Conservation (phyloP, 164 flowering plant genomes). For the Magnolia officinalis region DNA sequence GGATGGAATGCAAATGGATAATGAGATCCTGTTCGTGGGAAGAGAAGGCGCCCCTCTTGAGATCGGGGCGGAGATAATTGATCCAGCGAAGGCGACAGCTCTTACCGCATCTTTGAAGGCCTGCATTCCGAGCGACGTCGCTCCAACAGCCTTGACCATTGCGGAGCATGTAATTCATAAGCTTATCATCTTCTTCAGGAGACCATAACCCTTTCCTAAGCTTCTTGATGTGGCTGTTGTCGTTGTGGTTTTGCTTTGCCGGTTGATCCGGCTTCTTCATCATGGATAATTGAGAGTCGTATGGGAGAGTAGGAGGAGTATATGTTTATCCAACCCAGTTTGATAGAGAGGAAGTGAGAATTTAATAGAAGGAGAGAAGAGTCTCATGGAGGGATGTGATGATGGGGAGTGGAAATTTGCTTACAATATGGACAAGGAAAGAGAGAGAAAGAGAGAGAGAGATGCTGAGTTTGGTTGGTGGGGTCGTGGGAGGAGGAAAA, state of each 20-base stretch:
- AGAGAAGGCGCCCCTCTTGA: slow-evolving; percentile 67
- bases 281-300: neutral
- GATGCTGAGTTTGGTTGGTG: slow-evolving; percentile 38
- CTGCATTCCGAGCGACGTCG: slow-evolving; percentile 70
- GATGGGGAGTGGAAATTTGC: slow-evolving; percentile 5
- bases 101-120: slow-evolving; percentile 67
- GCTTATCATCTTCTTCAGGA: slow-evolving; percentile 74
- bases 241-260: slow-evolving; percentile 21
- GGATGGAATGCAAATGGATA: slow-evolving; percentile 57
- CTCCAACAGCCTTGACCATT: slow-evolving; percentile 83
- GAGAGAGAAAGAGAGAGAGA: slow-evolving; percentile 14
- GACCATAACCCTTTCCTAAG: slow-evolving; percentile 73
- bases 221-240: slow-evolving; percentile 20
- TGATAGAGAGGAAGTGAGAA: neutral
- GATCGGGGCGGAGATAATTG: slow-evolving; percentile 66
- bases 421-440: slow-evolving; percentile 9
- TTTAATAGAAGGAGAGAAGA: neutral
- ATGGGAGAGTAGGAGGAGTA: neutral
- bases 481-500: slow-evolving; percentile 63
- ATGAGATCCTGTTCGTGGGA: slow-evolving; percentile 68
- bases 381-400: slow-evolving; percentile 4
- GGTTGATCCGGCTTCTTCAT: slow-evolving; percentile 48
- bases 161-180: slow-evolving; percentile 56
- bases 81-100: slow-evolving; percentile 85
- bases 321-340: slow-evolving; percentile 6